Evolutionary conservation across 2,329 filamentous ascomycete species (phyloP), one percentile per base, ranked within the genome.

Genomic region (Aspergillus sp.): DNA sequence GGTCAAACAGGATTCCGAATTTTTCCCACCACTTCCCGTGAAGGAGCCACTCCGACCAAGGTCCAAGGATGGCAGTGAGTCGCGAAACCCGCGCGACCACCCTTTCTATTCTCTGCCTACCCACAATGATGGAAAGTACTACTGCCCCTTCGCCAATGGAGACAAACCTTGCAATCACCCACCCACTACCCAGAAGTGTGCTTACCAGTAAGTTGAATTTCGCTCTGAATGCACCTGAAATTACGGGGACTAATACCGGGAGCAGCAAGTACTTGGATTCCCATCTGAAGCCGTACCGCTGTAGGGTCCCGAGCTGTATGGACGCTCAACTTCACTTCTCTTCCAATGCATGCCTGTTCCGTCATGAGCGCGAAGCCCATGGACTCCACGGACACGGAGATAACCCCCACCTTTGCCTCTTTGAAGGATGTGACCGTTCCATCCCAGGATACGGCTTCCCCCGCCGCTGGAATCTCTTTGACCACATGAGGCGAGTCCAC

Each of bases 401-500:
- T 69, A 93, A 96, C 77, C 93, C 93, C 14, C 93, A 93, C 73
- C 85, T 95, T 52, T 98, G 93, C 84, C 86, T 87, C 59, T 95
- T 93, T 75, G 83, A 89, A 27, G 91, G 90, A 61, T 98, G 93
- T 70, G 92, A 97, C 70, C 89, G 93, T 63, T 87, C 91, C 57
- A 81, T 89, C 35, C 80, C 85, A 23, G 92, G 91, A 67, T 91
- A 93, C 73, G 93, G 93, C 67, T 98, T 98, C 71, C 93, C 93
- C 39, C 88, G 93, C 68, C 89, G 93, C 68, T 98, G 95, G 91
- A 98, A 98, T 78, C 84, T 96, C 54, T 88, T 90, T 75, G 93
- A 98, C 78, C 93, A 98, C 82, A 97, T 97, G 93, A 91, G 91
- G 79, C 89, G 93, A 62, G 93, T 97, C 7, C 93, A 98, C 68